Percentiles rank a stretch among this genome's conserved stretches.
These are phyloP conservation scores for Epichloe bromicola DNA, from an alignment of 2,329 filamentous ascomycete species.

Conservation along the genomic window DNA sequence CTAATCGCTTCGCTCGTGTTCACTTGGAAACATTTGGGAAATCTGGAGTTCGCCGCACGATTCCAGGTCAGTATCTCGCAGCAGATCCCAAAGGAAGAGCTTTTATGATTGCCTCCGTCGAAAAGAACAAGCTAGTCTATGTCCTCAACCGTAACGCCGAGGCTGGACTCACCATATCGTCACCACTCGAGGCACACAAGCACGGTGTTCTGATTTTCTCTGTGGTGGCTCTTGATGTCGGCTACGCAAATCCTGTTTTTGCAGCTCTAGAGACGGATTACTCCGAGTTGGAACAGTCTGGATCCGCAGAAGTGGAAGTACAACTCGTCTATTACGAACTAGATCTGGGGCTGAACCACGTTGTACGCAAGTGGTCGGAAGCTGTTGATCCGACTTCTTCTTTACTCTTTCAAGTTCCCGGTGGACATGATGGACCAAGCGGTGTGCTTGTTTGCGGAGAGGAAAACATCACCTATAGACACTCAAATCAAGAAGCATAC, in stretches of 20 bases:
- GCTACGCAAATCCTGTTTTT: constrained; percentile 94
- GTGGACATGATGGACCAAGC: constrained; percentile 84
- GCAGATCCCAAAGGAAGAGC: constrained; percentile 92
- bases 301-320: constrained; percentile 78
- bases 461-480: constrained; percentile 91
- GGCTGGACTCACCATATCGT: constrained; percentile 91
- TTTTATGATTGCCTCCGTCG: constrained; percentile 81
- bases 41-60: constrained; percentile 81
- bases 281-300: constrained; percentile 78
- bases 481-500: constrained; percentile 84
- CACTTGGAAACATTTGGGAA: constrained; percentile 98
- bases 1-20: constrained; percentile 77
- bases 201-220: constrained; percentile 81
- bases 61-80: constrained; percentile 90
- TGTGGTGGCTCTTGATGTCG: constrained; percentile 79
- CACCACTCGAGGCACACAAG: constrained; percentile 90
- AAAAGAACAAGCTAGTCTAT: constrained; percentile 99
- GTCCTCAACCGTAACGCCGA: constrained; percentile 92
- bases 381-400: constrained; percentile 81
- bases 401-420: constrained; percentile 87
- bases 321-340: constrained; percentile 94
- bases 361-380: constrained; percentile 92
- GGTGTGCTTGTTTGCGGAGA: constrained; percentile 90
- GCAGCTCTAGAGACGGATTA: constrained; percentile 91
- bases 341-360: constrained; percentile 90